Conservation (phyloP, 352 stramenopile species). For the Globisporangium recalcitrans region DNA sequence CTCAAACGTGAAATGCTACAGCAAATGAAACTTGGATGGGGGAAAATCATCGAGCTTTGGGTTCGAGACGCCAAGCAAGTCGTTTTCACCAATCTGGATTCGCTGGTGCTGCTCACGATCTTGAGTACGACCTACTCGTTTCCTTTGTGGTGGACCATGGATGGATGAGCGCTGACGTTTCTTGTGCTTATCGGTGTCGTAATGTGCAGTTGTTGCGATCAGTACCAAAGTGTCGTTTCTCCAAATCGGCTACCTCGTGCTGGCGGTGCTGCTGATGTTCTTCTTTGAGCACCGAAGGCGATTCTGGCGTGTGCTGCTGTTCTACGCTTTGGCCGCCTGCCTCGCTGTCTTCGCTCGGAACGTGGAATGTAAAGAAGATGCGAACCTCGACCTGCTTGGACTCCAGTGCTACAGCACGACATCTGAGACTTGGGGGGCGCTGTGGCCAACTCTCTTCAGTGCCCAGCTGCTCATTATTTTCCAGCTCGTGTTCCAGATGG, state of each 20-base stretch:
- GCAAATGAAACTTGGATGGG: constrained; percentile 51
- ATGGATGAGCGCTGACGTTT: not conserved
- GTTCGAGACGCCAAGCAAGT: constrained; percentile 65
- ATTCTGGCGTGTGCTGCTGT: constrained; percentile 73
- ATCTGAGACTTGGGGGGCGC: constrained; percentile 52
- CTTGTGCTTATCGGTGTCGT: constrained; percentile 1
- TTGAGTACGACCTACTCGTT: constrained; percentile 34
- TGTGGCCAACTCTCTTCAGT: constrained; percentile 80
- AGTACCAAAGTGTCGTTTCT: constrained; percentile 80
- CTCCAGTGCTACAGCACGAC: constrained; percentile 63
- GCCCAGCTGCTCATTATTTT: constrained; percentile 82
- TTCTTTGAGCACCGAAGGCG: constrained; percentile 75
- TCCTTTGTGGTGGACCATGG: not conserved
- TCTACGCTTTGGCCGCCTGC: constrained; percentile 65
- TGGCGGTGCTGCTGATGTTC: constrained; percentile 72
- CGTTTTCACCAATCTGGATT: constrained; percentile 72
- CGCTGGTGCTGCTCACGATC: constrained; percentile 76
- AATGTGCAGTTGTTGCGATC: constrained; percentile 56
- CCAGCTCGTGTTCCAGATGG: constrained; percentile 80
- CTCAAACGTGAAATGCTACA: constrained; percentile 16
- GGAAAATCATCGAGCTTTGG: constrained; percentile 52
- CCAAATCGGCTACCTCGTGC: constrained; percentile 78
- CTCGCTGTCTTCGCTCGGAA: constrained; percentile 79
- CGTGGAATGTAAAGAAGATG: constrained; percentile 49
- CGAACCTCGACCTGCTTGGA: constrained; percentile 52